Evolutionary conservation across 495 filamentous ascomycete species (phyloP).

Genomic region (Lasiosphaeria ovina): DNA sequence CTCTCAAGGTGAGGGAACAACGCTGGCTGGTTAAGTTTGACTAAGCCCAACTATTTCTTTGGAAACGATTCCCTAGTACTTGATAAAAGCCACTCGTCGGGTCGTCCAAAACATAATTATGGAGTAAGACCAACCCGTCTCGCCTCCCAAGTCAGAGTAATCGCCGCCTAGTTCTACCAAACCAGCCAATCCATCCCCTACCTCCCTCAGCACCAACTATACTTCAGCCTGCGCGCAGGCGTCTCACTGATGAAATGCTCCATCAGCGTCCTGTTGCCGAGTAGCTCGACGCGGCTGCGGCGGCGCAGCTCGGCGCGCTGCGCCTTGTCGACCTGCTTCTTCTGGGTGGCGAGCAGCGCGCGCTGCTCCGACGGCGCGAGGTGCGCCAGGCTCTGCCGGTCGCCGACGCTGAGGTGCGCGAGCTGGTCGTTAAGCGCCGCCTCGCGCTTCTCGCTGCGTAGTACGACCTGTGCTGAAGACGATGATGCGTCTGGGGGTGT

Average conservation of each 20-base stretch:
- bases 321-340: constrained; percentile 27
- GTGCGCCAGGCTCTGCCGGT: constrained; percentile 31
- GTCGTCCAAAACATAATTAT: no score
- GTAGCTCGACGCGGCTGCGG: constrained; percentile 6
- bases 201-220: no score
- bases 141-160: no score
- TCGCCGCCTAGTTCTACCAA: no score
- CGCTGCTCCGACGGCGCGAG: constrained; percentile 29
- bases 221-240: no score
- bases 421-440: constrained; percentile 11
- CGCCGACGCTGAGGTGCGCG: constrained; percentile 25
- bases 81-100: no score
- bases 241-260: not conserved
- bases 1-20: no score
- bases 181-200: no score
- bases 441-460: constrained; percentile 8
- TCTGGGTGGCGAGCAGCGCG: constrained; percentile 29
- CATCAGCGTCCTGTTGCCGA: constrained; percentile 14
- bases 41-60: no score
- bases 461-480: not conserved
- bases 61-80: no score
- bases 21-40: no score
- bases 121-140: no score
- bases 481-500: constrained; percentile 19
- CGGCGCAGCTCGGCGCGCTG: constrained; percentile 21